Percentiles rank a stretch among this genome's conserved stretches.
phyloP scores from a whole-genome alignment of 805 yeast species.

The Lipomyces sp. region DNA sequence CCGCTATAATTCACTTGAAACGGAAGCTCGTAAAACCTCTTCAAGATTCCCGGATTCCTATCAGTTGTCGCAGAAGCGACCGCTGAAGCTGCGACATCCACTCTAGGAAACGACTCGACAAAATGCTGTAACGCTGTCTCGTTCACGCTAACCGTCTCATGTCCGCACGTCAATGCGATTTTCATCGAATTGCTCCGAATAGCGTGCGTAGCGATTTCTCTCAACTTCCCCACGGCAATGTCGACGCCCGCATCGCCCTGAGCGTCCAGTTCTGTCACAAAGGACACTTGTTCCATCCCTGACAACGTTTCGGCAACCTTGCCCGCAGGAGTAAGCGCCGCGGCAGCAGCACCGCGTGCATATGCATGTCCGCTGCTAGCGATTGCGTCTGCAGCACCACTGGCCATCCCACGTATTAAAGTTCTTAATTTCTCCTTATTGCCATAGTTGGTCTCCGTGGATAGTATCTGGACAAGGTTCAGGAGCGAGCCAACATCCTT shows the following conservation, averaged over 20 bases:
- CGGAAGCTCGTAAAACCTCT: constrained; percentile 65
- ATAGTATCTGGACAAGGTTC: constrained; percentile 64
- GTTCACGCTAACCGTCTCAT: constrained; percentile 32
- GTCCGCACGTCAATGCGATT: constrained; percentile 59
- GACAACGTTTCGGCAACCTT: constrained; percentile 59
- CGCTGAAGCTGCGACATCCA: constrained; percentile 15
- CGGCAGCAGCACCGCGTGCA: constrained; percentile 65
- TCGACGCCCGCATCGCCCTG: constrained; percentile 52
- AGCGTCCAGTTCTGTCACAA: constrained; percentile 57
- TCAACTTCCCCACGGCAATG: constrained; percentile 60
- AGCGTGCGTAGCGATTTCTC: constrained; percentile 33
- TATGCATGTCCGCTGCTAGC: constrained; percentile 87
- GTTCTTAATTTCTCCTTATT: constrained; percentile 67
- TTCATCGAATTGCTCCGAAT: constrained; percentile 36
- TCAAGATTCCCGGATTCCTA: constrained; percentile 9
- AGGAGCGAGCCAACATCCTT: constrained; percentile 59
- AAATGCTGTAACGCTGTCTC: constrained; percentile 14
- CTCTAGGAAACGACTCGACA: constrained; percentile 9
- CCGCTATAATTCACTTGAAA: constrained; percentile 87
- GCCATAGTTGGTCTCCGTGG: constrained; percentile 62
- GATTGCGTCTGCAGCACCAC: constrained; percentile 72
- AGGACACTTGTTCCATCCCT: constrained; percentile 77
- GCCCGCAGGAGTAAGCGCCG: constrained; percentile 59
- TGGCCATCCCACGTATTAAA: constrained; percentile 67
- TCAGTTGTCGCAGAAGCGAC: constrained; percentile 11